Percentiles rank a stretch among this genome's conserved stretches.
Conservation (phyloP, 306 rosid species). For the Herpetospermum pedunculosum region DNA sequence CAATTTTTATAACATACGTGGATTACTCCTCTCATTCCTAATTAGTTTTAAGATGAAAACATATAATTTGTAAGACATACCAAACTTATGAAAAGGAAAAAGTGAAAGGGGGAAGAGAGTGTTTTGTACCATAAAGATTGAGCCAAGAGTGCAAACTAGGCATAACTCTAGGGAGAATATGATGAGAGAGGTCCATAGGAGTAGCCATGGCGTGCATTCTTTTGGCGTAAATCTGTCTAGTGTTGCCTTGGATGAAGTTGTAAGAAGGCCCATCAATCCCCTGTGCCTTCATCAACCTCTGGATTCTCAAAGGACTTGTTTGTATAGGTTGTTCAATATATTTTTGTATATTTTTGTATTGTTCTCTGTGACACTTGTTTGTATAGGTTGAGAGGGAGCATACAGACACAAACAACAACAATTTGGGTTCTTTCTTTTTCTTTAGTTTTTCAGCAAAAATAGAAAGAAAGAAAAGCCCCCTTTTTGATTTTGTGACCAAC, state of each 20-base stretch:
- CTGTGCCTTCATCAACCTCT: background rate
- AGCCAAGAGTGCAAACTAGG: background rate
- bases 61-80: too few relatives aligned
- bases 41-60: too few relatives aligned
- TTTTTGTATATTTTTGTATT: constrained; percentile 19
- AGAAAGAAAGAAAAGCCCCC: background rate
- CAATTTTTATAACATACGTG: too few relatives aligned
- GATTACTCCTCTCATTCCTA: too few relatives aligned
- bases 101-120: background rate
- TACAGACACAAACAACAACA: constrained; percentile 17
- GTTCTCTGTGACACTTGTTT: constrained; percentile 19
- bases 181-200: background rate
- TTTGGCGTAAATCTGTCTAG: background rate
- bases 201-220: background rate
- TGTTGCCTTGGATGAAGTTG: background rate
- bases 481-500: background rate
- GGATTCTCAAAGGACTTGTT: background rate
- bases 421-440: constrained; percentile 9
- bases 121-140: background rate
- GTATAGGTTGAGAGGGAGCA: constrained; percentile 17
- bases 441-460: too few relatives aligned
- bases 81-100: too few relatives aligned
- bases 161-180: background rate
- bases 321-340: too few relatives aligned
- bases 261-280: background rate